These are phyloP conservation scores for Laetiporus sulphureus DNA, from an alignment of 1,284 basidiomycete species.

Conservation along the genomic window DNA sequence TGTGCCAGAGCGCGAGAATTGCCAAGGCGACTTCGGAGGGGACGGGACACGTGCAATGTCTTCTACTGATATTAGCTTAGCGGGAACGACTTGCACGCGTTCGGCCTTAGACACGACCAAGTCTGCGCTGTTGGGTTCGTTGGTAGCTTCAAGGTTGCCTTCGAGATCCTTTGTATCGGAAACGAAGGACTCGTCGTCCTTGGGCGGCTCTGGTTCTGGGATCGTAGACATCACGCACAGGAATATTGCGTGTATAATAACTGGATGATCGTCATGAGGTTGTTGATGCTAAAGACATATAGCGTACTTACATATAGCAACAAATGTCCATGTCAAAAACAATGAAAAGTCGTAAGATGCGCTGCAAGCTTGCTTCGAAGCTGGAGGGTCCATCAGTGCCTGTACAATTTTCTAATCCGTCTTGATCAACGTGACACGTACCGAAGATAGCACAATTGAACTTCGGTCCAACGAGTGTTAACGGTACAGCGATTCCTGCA, in stretches of 20 bases:
- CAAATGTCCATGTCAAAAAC: slow-evolving; percentile 32
- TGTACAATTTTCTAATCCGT: too few relatives aligned
- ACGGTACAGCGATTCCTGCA: slow-evolving; percentile 23
- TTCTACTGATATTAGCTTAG: slow-evolving; percentile 15
- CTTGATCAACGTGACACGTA: too few relatives aligned
- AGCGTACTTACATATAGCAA: slow-evolving; percentile 26
- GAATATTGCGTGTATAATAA: slow-evolving; percentile 25
- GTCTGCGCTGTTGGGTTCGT: slow-evolving; percentile 8
- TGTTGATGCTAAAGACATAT: neutral
- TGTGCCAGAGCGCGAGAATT: neutral
- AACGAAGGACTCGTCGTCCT: slow-evolving; percentile 19
- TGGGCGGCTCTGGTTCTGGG: slow-evolving; percentile 19
- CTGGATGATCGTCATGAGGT: slow-evolving; percentile 12
- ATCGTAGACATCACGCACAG: slow-evolving; percentile 26
- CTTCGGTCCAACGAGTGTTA: slow-evolving; percentile 27
- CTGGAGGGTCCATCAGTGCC: too few relatives aligned
- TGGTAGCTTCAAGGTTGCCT: slow-evolving; percentile 4
- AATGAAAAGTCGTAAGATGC: slow-evolving; percentile 27
- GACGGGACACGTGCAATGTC: slow-evolving; percentile 4
- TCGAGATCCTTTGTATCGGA: slow-evolving; percentile 16
- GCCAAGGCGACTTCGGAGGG: neutral
- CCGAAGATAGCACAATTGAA: slow-evolving; percentile 38
- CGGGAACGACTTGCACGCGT: slow-evolving; percentile 8
- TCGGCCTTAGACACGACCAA: slow-evolving; percentile 9
- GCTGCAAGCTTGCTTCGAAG: slow-evolving; percentile 28